Conservation (phyloP, 441 rosid genomes). For the Erodium chrysanthum region DNA sequence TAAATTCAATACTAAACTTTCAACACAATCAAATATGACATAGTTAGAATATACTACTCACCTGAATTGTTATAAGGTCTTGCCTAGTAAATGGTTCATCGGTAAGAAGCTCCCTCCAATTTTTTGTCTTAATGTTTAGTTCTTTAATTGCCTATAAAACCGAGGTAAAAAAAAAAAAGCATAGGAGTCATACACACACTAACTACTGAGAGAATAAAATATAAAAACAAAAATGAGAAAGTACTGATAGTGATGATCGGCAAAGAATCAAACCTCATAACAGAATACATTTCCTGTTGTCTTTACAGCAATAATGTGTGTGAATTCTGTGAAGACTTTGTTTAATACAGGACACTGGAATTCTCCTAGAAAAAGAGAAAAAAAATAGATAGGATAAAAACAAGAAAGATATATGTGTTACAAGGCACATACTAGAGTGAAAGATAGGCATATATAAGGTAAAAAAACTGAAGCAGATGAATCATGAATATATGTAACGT, state of each 20-base stretch:
- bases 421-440: constrained; percentile 6
- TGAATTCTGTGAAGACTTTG: constrained; percentile 86
- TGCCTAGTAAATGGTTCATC: constrained; percentile 72
- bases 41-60: constrained; percentile 13
- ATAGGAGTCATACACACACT: constrained; percentile 13
- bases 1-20: constrained; percentile 16
- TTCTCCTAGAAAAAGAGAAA: constrained; percentile 47
- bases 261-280: constrained; percentile 47
- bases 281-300: constrained; percentile 83
- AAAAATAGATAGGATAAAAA: constrained; percentile 8
- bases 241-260: constrained; percentile 10
- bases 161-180: constrained; percentile 13
- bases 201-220: constrained; percentile 8
- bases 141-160: constrained; percentile 67
- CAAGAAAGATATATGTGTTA: neutral
- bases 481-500: neutral
- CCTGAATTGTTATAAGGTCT: constrained; percentile 84
- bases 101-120: constrained; percentile 83
- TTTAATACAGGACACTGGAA: constrained; percentile 79
- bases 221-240: constrained; percentile 5
- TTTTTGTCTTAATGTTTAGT: constrained; percentile 77
- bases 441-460: neutral
- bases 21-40: constrained; percentile 14
- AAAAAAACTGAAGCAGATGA: neutral
- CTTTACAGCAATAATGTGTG: constrained; percentile 83